phyloP scores from a whole-genome alignment of 2,329 filamentous ascomycete species.

The Lasiodiplodia sp. region DNA sequence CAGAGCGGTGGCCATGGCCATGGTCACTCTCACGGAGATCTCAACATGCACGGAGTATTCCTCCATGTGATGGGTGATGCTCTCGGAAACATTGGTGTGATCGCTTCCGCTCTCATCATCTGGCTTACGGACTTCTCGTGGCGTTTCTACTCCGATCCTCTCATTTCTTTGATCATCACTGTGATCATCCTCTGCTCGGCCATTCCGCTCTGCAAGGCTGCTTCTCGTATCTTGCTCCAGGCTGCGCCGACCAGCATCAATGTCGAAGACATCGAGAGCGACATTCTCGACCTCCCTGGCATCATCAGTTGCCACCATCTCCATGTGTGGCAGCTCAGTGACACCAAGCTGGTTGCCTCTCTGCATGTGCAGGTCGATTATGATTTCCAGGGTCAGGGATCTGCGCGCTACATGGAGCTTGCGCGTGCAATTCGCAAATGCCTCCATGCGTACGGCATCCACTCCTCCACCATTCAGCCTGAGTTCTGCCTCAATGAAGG shows the following conservation, averaged over 20 bases:
- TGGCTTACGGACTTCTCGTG: conserved; percentile 86
- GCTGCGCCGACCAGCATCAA: conserved; percentile 89
- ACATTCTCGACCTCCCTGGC: conserved; percentile 84
- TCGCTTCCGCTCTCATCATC: conserved; percentile 82
- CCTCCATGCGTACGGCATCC: conserved; percentile 93
- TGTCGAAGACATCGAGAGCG: conserved; percentile 88
- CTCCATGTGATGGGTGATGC: conserved; percentile 79
- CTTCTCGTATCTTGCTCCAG: conserved; percentile 88
- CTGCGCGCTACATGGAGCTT: conserved; percentile 85
- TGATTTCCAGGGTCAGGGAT: conserved; percentile 81
- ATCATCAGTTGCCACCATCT: conserved; percentile 93
- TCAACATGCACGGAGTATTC: conserved; percentile 89
- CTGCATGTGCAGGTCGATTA: conserved; percentile 93
- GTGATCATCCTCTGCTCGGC: conserved; percentile 75
- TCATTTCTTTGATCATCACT: conserved; percentile 93
- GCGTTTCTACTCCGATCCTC: conserved; percentile 87
- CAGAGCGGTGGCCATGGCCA: conserved; percentile 62
- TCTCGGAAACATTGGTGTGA: conserved; percentile 86
- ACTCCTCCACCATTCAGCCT: conserved; percentile 96
- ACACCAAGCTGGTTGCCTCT: conserved; percentile 91
- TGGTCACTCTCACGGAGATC: conserved; percentile 81
- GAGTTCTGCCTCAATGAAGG: conserved; percentile 68
- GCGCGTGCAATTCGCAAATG: conserved; percentile 84
- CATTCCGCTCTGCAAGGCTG: conserved; percentile 79
- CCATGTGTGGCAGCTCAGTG: conserved; percentile 96